Evolutionary conservation across 2,329 filamentous ascomycete species (phyloP).

Genomic region (Aspergillus novoparasiticus): DNA sequence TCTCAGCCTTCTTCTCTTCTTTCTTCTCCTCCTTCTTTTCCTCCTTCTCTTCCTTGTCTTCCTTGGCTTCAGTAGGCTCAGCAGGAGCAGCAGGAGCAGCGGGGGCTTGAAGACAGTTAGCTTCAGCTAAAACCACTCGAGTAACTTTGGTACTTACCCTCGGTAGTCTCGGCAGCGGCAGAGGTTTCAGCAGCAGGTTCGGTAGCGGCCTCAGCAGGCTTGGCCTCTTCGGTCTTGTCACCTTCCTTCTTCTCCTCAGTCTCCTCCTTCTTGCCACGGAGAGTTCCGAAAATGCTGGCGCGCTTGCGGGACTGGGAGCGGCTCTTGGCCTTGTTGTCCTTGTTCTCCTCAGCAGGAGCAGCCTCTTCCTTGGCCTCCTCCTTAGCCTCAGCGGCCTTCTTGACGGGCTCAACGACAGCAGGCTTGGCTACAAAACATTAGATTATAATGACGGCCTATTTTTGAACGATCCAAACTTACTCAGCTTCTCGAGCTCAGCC

Average conservation of each 20-base stretch:
- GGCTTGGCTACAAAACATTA: constrained; percentile 37
- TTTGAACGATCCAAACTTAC: constrained; percentile 46
- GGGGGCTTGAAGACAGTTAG: constrained; percentile 39
- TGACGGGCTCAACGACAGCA: constrained; percentile 26
- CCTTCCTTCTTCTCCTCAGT: constrained; percentile 45
- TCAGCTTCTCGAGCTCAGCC: constrained; percentile 72
- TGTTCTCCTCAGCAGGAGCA: constrained; percentile 48
- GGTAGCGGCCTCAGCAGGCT: constrained; percentile 20
- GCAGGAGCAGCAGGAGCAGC: constrained; percentile 33
- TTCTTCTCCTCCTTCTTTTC: constrained; percentile 27
- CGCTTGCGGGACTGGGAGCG: constrained; percentile 62
- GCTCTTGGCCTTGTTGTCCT: constrained; percentile 60
- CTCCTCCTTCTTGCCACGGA: constrained; percentile 65
- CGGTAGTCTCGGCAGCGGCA: constrained; percentile 17
- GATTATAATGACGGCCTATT: neutral
- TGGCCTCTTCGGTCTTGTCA: constrained; percentile 46
- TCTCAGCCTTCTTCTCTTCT: constrained; percentile 41
- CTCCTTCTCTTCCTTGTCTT: constrained; percentile 22
- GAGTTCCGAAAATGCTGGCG: constrained; percentile 43
- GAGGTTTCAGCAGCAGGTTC: constrained; percentile 20
- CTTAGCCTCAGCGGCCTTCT: constrained; percentile 27
- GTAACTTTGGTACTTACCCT: constrained; percentile 21
- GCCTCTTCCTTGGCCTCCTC: constrained; percentile 42
- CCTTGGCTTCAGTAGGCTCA: constrained; percentile 15
- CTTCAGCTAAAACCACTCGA: constrained; percentile 42